Base-by-base conservation (phyloP, 73 alveolate species). In the Paramecium sexaurelia region DNA sequence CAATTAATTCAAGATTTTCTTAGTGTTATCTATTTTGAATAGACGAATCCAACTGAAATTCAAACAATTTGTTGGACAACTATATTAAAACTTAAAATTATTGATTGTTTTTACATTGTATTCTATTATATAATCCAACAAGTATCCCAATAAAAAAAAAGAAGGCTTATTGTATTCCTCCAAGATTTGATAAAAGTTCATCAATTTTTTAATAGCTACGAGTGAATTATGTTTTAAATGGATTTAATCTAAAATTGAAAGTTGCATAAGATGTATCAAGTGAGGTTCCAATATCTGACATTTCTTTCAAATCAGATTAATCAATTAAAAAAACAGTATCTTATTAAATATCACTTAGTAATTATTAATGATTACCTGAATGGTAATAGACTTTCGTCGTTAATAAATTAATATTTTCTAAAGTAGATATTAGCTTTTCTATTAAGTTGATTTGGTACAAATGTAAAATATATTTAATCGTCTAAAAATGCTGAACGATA, bases 171-270 rank as follows among this genome's bases (percentile, higher is more conserved):
- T 71, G 17, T 15, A 71, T 71, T n/a, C 86, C 86, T 13, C 86
- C 86, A 4, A 71, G 19, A 71, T 71, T 71, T 1, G 86, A 71
- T 11, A 71, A 19, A 27, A 71, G 56, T 7, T 71, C 35, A 37
- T 71, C 86, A 33, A 71, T 22, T 71, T 71, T 71, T 5, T 13
- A 32, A 71, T 71, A 71, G 6, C 57, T 71, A 33, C 86, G 32
- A 13, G 6, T 15, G 55, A 71, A 9, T 71, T 71, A 11, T 5
- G 86, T 71, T 71, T 35, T 71, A 36, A 32, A 71, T 4, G 86
- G 86, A 35, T 20, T 71, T 71, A n/a, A 20, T 57, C 82, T 57
- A 20, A 57, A 57, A 57, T 57, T 20, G 10, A 20, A 19, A 15
- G 82, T 24, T 19, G 82, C 33, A 57, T 19, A 24, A 19, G 33